These are phyloP conservation scores for Quercus tomentella DNA, from an alignment of 331 rosid species.

Conservation along the genomic window DNA sequence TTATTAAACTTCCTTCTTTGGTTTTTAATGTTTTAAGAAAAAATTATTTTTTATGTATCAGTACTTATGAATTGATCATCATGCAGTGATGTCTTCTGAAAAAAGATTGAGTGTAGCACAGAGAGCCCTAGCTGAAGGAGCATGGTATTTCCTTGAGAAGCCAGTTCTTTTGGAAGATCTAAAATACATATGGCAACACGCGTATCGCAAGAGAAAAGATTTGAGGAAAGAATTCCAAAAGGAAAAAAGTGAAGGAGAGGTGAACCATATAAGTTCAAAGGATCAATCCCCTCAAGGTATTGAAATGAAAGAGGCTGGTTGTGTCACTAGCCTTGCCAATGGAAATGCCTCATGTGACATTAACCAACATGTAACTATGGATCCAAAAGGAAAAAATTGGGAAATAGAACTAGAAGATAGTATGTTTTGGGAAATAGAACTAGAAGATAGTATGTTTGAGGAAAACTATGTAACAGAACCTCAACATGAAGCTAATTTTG, in stretches of 20 bases:
- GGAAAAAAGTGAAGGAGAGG: neutral
- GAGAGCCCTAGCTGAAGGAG: slow-evolving; percentile 22
- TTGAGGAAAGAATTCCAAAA: neutral
- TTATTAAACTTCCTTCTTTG: neutral
- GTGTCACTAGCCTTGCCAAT: neutral
- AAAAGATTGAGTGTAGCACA: neutral
- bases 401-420: neutral
- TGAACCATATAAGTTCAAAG: neutral
- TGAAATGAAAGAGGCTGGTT: neutral
- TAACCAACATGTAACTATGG: neutral
- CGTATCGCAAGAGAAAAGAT: slow-evolving; percentile 7
- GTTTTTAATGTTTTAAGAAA: neutral
- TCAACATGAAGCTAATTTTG: neutral
- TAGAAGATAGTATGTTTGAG: neutral
- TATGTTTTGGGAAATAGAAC: no score
- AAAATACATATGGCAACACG: slow-evolving; percentile 35
- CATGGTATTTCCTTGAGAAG: slow-evolving; percentile 24
- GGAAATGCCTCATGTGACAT: neutral
- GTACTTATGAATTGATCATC: neutral
- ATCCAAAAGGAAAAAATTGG: neutral
- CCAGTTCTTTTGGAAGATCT: slow-evolving; percentile 27
- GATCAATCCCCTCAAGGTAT: neutral
- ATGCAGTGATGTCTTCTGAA: slow-evolving; percentile 22
- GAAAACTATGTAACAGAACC: neutral
- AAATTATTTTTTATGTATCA: neutral